Base-by-base conservation (phyloP, 305 asterid species). In the Solanum hybrid region DNA sequence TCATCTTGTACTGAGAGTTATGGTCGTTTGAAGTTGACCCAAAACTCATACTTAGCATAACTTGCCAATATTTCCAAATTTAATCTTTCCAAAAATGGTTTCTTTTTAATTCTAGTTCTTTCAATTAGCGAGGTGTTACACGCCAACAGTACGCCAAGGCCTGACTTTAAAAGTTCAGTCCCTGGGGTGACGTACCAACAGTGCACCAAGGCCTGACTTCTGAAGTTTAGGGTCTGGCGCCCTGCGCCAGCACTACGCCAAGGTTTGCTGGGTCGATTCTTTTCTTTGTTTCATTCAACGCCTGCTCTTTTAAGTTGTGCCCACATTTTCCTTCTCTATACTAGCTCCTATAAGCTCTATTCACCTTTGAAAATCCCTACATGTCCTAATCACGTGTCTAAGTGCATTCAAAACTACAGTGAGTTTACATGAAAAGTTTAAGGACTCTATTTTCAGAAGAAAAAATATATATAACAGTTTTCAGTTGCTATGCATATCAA, bases 221-320 rank as follows among this genome's bases (percentile, higher is more conserved):
- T 57, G 26, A 57, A 57, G 70, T 57, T 57, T 4, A 57, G 24
- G 24, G 4, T 7, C 2, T 20, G 10, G 70, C 24, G 4, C 70
- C 10, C 4, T 2, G 10, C 2, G 9, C 24, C 4, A 6, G 0
- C 10, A 57, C 0, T 20, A 20, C 2, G 2, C 24, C 4, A 61
- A 20, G 2, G 72, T 20, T 61, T 61, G 26, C 0, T 61, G n/a
- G 72, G 72, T 3, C 26, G 10, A 7, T 20, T 61, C 2, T 61
- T 20, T 61, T 61, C 11, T 20, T 20, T 61, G 72, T 61, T 61
- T 61, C 26, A 61, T 20, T 1, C 9, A 1, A 20, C 24, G 2
- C 72, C 2, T 61, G 4, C 3, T 61, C 24, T 2, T 20, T 20
- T 61, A 2, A 61, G 72, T 20, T 61, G 72, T 61, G 2, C 4